Base-by-base conservation (phyloP, 257 asterid genomes). In the Solanum medicagineum region DNA sequence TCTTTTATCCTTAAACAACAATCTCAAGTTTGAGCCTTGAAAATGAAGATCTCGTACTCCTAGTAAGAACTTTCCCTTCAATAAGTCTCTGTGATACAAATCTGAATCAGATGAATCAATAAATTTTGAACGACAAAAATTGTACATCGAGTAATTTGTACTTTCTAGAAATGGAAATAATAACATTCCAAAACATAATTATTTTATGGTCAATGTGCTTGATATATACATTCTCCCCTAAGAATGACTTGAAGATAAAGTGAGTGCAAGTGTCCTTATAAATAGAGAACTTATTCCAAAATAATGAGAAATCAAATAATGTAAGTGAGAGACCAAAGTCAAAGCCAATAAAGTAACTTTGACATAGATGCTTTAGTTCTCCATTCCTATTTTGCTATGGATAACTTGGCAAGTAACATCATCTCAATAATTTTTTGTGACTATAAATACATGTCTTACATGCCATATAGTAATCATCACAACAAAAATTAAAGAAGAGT, bases 71-170 rank as follows among this genome's bases (percentile, higher is more conserved):
- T 24, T 4, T 11, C 11, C 20, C 8, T 26, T 65, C 40, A 65
- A 26, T 65, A 22, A 1, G 12, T 5, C 0, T 65, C 14, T 26
- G 0, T 4, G 11, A 66, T 1, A 32, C n/a, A 15, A 66, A 66
- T 14, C 1, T 0, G 0, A 15, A 29, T 29, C 29, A 66, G 7
- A 7, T 0, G 12, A 8, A 1, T 29, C 0, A 7, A 4, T 29
- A 26, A 65, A 65, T 13, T 26, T 24, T 5, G 2, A 65, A 13
- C 0, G 3, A 1, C 16, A 13, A 65, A 60, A 1, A 6, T 65
- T 24, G 26, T 63, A 65, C 19, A 4, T 60, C 10, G 8, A 60
- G 32, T 60, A n/a, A 60, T 60, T n/a, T 10, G 36, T 10, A 60
- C 36, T 10, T 4, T 60, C 36, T 4, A 22, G 17, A 62, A 22